phyloP scores from a whole-genome alignment of 345 rosid species.

The Citrus sinensis region DVS_A1.0 CM039163.1:5233001-5233500 shows the following conservation, averaged over 20 bases:
- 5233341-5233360: slow-evolving; percentile 8
- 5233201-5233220: slow-evolving; percentile 16
- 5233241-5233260: slow-evolving; percentile 1
- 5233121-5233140: slow-evolving; percentile 13
- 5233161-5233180: slow-evolving; percentile 10
- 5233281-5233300: slow-evolving; percentile 22
- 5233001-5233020: slow-evolving; percentile 25
- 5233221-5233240: slow-evolving; percentile 16
- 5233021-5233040: slow-evolving; percentile 20
- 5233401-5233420: slow-evolving; percentile 5
- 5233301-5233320: slow-evolving; percentile 6
- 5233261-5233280: slow-evolving; percentile 13
- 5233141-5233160: background rate
- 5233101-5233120: slow-evolving; percentile 1
- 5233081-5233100: slow-evolving; percentile 19
- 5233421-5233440: slow-evolving; percentile 15
- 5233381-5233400: background rate
- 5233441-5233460: slow-evolving; percentile 25
- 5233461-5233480: slow-evolving; percentile 26
- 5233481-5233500: slow-evolving; percentile 7
- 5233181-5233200: slow-evolving; percentile 8
- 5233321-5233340: slow-evolving; percentile 28
- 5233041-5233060: slow-evolving; percentile 11
- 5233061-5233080: slow-evolving; percentile 18
- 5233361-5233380: slow-evolving; percentile 11